phyloP scores from a whole-genome alignment of 192 early-diverging fungal species.

The Jimgerdemannia lactiflua region DNA sequence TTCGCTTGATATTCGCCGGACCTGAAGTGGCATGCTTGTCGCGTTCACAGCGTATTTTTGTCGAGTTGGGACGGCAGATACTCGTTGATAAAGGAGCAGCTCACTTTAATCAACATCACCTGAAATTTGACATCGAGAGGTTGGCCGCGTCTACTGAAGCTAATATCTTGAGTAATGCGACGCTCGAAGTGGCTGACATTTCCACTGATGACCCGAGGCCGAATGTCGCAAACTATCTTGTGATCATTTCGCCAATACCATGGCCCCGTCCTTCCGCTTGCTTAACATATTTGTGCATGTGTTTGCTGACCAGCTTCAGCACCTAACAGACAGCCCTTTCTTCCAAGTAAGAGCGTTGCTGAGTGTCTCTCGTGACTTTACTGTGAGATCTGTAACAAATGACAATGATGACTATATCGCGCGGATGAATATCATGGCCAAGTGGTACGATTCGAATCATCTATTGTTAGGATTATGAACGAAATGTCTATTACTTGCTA shows the following conservation, averaged over 20 bases:
- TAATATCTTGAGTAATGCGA: background rate
- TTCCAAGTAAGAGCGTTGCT: constrained; percentile 3
- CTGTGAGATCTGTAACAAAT: constrained; percentile 8
- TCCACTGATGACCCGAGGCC: background rate
- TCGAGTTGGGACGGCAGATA: constrained; percentile 8
- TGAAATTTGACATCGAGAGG: background rate
- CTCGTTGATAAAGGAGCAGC: background rate
- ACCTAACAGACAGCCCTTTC: constrained; percentile 10
- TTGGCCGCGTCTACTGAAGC: background rate
- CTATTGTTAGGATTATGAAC: background rate
- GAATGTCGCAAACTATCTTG: background rate
- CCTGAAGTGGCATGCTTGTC: background rate
- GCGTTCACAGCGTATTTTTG: constrained; percentile 6
- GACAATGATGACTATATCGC: background rate
- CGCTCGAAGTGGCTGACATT: background rate
- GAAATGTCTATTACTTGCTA: too few species aligned
- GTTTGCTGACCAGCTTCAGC: constrained; percentile 18
- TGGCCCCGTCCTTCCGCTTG: background rate
- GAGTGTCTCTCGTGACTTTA: constrained; percentile 11
- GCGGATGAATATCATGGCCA: background rate
- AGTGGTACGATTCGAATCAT: constrained; percentile 20
- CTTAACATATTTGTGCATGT: constrained; percentile 1
- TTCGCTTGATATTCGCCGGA: background rate
- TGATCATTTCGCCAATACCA: background rate
- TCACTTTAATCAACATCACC: background rate